A percentile compares a stretch with the other conserved stretches of the same genome.
These are phyloP conservation scores for Plenodomus tracheiphilus DNA, from an alignment of 2,329 filamentous ascomycete genomes.

Conservation along the genomic window DNA sequence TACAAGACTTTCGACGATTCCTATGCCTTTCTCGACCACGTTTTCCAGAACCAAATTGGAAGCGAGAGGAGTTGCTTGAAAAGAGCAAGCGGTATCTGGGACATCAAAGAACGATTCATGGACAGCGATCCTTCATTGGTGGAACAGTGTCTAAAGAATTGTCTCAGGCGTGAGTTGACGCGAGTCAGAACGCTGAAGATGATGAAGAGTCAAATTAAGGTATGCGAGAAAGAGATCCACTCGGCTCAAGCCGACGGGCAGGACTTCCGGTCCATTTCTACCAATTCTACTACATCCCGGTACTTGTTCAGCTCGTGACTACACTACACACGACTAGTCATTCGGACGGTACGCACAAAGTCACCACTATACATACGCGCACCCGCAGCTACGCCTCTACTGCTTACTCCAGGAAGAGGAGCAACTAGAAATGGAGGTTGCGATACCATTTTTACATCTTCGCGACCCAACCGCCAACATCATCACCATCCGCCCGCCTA, in stretches of 20 bases:
- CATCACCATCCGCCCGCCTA: neutral
- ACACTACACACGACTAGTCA: neutral
- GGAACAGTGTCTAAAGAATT: conserved; percentile 39
- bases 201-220: conserved; percentile 14
- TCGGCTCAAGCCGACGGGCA: neutral
- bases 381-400: neutral
- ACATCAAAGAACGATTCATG: conserved; percentile 20
- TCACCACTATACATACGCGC: neutral
- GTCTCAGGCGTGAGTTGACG: conserved; percentile 34
- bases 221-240: neutral
- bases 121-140: conserved; percentile 29
- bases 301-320: neutral
- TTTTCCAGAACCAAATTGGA: conserved; percentile 40
- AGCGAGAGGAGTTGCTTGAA: conserved; percentile 36
- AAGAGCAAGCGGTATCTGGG: conserved; percentile 19
- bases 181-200: conserved; percentile 21
- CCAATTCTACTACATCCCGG: neutral
- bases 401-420: no score
- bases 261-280: neutral
- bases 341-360: neutral
- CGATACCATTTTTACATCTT: no score
- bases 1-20: conserved; percentile 42
- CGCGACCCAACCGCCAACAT: neutral
- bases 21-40: conserved; percentile 41
- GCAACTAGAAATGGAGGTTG: no score